Evolutionary conservation across 257 asterid species (phyloP), one percentile per base, ranked within the genome.

Genomic region (Verbascum thapsus): DNA sequence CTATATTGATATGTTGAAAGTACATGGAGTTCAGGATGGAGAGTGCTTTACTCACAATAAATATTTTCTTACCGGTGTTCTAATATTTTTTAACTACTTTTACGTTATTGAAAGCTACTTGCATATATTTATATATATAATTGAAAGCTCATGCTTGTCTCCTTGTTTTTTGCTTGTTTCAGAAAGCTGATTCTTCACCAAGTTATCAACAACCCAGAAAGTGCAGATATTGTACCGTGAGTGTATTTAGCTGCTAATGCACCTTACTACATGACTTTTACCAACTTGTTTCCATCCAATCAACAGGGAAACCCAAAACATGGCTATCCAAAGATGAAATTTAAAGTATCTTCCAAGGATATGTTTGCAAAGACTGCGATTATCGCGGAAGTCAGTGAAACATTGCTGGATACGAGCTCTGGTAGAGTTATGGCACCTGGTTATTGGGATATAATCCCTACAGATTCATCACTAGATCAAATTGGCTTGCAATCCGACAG

Each of bases 191-290:
- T 65, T 74, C 72, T 12, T 19, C 73, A 61, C 67, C 87, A 56
- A 47, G 68, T 66, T 68, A 26, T 30, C 48, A 54, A 8, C 80
- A 7, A 52, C 61, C 68, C 37, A 70, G 58, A 37, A 67, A 63
- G 37, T 94, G 99, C 91, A 84, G 70, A 76, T 94, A 90, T 72
- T 94, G 99, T 76, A 55, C 59, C 70, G 97, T 90, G 77, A 94
- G 99, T 85, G 63, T 59, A 61, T 32, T 47, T 69, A 54, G 47
- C 55, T 72, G 55, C 65, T 66, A 45, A 18, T 61, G 49, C 55
- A 37, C 47, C 52, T 71, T 63, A 47, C 34, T 20, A 45, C 66
- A 63, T 45, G 69, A 41, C 59, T 16, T n/a, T 66, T 72, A 77
- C 67, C 69, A 42, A 78, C 69, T 56, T 49, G 47, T 67, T 47